Evolutionary conservation across 2,329 filamentous ascomycete species (phyloP).

Genomic region (Graphilbum sp.): DNA sequence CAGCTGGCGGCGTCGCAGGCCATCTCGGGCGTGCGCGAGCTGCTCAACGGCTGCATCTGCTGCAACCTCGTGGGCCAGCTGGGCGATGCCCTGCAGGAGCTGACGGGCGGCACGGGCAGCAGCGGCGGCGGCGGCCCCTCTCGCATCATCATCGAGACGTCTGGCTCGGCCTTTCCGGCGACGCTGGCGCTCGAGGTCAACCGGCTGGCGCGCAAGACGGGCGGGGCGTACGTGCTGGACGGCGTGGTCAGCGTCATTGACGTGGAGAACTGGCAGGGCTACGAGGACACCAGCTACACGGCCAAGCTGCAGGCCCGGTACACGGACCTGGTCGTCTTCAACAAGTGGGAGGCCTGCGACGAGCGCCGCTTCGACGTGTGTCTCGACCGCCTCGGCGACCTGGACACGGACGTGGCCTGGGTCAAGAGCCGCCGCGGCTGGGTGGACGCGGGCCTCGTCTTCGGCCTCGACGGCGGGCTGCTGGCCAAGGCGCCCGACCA

Average conservation of each 20-base stretch:
- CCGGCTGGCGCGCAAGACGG: conserved; percentile 53
- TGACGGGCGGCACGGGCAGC: conserved; percentile 28
- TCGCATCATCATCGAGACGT: conserved; percentile 87
- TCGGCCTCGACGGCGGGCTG: conserved; percentile 76
- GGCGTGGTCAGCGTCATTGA: conserved; percentile 83
- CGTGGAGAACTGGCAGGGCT: conserved; percentile 88
- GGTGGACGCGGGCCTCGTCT: conserved; percentile 63
- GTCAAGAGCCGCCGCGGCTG: conserved; percentile 72
- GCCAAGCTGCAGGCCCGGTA: conserved; percentile 77
- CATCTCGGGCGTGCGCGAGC: conserved; percentile 78
- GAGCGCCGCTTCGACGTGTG: conserved; percentile 64
- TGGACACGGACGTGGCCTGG: conserved; percentile 66
- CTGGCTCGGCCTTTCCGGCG: conserved; percentile 72
- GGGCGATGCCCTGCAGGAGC: conserved; percentile 59
- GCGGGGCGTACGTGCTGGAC: conserved; percentile 55
- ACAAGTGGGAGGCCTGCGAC: conserved; percentile 72
- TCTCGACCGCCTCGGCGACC: conserved; percentile 61
- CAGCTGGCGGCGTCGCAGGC: conserved; percentile 70
- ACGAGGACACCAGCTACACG: conserved; percentile 81
- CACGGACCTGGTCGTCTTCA: conserved; percentile 80
- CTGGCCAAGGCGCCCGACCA: conserved; percentile 22
- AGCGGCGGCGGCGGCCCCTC: conserved; percentile 36
- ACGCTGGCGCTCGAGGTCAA: conserved; percentile 87
- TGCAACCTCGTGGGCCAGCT: conserved; percentile 95
- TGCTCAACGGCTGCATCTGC: conserved; percentile 96